Percentiles rank a stretch among this genome's conserved stretches.
phyloP scores from a whole-genome alignment of 2,329 filamentous ascomycete species.

The Aspergillus sojae region DNA sequence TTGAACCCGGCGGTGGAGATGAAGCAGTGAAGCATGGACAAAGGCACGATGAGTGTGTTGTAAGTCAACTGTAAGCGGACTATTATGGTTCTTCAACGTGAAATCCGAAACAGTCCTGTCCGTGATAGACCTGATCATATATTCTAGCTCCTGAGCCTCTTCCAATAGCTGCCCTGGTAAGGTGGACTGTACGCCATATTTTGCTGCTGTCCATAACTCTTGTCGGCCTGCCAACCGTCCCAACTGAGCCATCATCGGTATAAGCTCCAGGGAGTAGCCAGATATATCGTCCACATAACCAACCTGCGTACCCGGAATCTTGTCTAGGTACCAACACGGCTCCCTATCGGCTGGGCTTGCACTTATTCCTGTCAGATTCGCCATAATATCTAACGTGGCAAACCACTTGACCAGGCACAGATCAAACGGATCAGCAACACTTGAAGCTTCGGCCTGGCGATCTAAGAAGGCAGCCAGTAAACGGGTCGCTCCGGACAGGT shows the following conservation, averaged over 20 bases:
- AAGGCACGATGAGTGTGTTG: slow-evolving; percentile 29
- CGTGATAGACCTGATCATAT: slow-evolving; percentile 10
- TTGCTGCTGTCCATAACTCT: not conserved
- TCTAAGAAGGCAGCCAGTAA: slow-evolving; percentile 24
- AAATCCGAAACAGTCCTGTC: slow-evolving; percentile 11
- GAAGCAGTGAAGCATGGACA: slow-evolving; percentile 29
- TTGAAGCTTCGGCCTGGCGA: slow-evolving; percentile 8
- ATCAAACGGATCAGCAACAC: slow-evolving; percentile 19
- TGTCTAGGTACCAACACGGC: slow-evolving; percentile 14
- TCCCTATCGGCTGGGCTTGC: slow-evolving; percentile 10
- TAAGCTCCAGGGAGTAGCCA: slow-evolving; percentile 31
- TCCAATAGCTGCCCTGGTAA: not conserved
- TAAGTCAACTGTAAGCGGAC: slow-evolving; percentile 22
- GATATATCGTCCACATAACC: slow-evolving; percentile 31
- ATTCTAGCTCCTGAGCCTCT: slow-evolving; percentile 18
- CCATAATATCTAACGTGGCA: slow-evolving; percentile 31
- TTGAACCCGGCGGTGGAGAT: slow-evolving; percentile 32
- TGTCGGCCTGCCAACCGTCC: slow-evolving; percentile 20
- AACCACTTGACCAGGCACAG: slow-evolving; percentile 34
- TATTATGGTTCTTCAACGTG: slow-evolving; percentile 3
- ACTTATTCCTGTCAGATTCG: slow-evolving; percentile 26
- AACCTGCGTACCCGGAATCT: slow-evolving; percentile 3
- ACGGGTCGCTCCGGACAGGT: slow-evolving; percentile 30
- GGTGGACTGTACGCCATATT: not conserved
- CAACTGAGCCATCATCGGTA: slow-evolving; percentile 28